A percentile compares a stretch with the other conserved stretches of the same genome.
Evolutionary conservation across 768 basidiomycete genomes (phyloP).

Genomic region (Nidularia sp.): DNA sequence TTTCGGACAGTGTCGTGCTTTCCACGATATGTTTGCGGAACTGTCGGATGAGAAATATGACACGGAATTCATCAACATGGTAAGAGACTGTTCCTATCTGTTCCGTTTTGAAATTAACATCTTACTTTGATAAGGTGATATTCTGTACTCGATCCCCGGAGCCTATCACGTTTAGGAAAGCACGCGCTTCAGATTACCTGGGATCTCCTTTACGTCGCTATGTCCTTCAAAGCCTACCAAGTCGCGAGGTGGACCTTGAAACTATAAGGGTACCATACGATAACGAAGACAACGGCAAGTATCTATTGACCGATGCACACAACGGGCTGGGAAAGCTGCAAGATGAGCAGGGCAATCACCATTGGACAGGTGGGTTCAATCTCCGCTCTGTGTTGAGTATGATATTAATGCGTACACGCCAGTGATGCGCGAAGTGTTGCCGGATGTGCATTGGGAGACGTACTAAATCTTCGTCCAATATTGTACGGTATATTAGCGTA

Average conservation of each 20-base stretch:
- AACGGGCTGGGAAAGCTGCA: slow-evolving; percentile 70
- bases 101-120: not conserved
- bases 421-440: slow-evolving; percentile 81
- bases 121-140: slow-evolving; percentile 51
- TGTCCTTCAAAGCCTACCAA: slow-evolving; percentile 46
- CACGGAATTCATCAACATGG: slow-evolving; percentile 70
- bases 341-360: slow-evolving; percentile 54
- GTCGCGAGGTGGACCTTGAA: slow-evolving; percentile 51
- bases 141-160: slow-evolving; percentile 65
- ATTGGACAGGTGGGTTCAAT: slow-evolving; percentile 68
- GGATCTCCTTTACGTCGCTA: slow-evolving; percentile 63
- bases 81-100: slow-evolving; percentile 24
- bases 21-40: slow-evolving; percentile 61
- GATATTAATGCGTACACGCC: slow-evolving; percentile 1
- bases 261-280: slow-evolving; percentile 24
- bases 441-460: slow-evolving; percentile 73
- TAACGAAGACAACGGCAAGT: slow-evolving; percentile 36
- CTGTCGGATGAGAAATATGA: slow-evolving; percentile 42
- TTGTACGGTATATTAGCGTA: not conserved
- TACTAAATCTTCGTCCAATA: slow-evolving; percentile 36
- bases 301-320: slow-evolving; percentile 56
- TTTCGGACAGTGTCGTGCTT: slow-evolving; percentile 80
- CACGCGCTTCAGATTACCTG: slow-evolving; percentile 56
- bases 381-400: slow-evolving; percentile 1
- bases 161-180: slow-evolving; percentile 56